Evolutionary conservation across 2,329 filamentous ascomycete species (phyloP), one percentile per base, ranked within the genome.

Genomic region (Pseudohalonectria lignicola): DNA sequence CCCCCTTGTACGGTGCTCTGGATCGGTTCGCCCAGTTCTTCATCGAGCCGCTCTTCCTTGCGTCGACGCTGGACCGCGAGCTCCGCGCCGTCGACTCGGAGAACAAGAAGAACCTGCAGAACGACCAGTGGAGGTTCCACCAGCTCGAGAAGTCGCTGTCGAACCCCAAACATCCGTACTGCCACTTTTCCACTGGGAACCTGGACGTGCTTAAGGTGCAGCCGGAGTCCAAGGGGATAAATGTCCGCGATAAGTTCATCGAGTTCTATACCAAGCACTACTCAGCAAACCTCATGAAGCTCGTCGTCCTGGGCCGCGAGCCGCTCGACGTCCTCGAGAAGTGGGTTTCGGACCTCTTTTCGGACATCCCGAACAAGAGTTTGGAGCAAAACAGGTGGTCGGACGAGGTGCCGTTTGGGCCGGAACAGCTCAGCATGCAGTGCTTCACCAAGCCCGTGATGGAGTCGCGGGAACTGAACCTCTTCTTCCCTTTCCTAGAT

Each of bases 81-180:
- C 67, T 95, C 44, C 79, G 74, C 47, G 88, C 88, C 1, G 88
- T 95, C 16, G 87, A 95, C 53, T 94, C 87, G 5, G 88, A 95
- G 59, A 94, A 95, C 64, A 94, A 94, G 71, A 95, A 95, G 72
- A 95, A 95, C 49, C 65, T 95, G 35, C 88, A 95, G 61, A 90
- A 77, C 55, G 88, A 95, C 53, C 74, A 75, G 40, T 94, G 88
- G 86, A 77, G 88, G 13, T 63, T 94, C 45, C 78, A 90, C 52
- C 88, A 95, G 60, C 69, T 95, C 18, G 83, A 86, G 54, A 94
- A 94, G 63, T 82, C 82, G 3, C 64, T 92, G n/a, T 86, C 86
- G 3, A 94, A 90, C 57, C 80, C 84, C 3, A 76, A 80, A 12
- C 88, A 95, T 51, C 88, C 88, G 1, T 94, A 84, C 56, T 85